Evolutionary conservation across 345 rosid genomes (phyloP), one percentile per base, ranked within the genome.

Genomic region (Melastoma malabathricum): DNA sequence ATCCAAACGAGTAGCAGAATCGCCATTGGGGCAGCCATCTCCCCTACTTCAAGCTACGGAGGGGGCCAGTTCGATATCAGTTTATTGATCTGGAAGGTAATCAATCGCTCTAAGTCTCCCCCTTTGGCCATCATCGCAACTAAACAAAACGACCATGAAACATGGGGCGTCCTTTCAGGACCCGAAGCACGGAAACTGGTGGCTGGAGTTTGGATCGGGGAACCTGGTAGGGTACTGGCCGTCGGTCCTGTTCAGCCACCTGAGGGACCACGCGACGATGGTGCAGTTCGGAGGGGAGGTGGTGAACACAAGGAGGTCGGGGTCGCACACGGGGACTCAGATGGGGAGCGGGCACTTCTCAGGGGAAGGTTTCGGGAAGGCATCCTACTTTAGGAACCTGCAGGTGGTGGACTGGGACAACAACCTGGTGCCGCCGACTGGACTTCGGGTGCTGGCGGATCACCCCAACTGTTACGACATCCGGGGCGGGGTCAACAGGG

Each of bases 121-220:
- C n/a, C n/a, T n/a, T n/a, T n/a, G n/a, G n/a, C n/a, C n/a, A n/a
- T n/a, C n/a, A n/a, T n/a, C n/a, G n/a, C n/a, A n/a, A n/a, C n/a
- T n/a, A n/a, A n/a, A n/a, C n/a, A n/a, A n/a, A n/a, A n/a, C n/a
- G n/a, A n/a, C n/a, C n/a, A n/a, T n/a, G n/a, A n/a, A n/a, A n/a
- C n/a, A n/a, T n/a, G n/a, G n/a, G n/a, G n/a, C n/a, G n/a, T n/a
- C n/a, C n/a, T n/a, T n/a, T n/a, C 47, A 92, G 98, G 98, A 92
- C 77, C 98, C 98, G 50, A 92, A 92, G 72, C 98, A 87, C 55
- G 98, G 98, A 19, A 80, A 92, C 56, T 92, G 98, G 98, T 92
- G 98, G 98, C 74, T 92, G 46, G 93, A 92, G 71, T 87, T 92
- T 64, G 98, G 97, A 59, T 73, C 86, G 0, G 98, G 98, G 38